Base-by-base conservation (phyloP, 495 filamentous ascomycete species). In the Hypoxylon intermedium region DNA sequence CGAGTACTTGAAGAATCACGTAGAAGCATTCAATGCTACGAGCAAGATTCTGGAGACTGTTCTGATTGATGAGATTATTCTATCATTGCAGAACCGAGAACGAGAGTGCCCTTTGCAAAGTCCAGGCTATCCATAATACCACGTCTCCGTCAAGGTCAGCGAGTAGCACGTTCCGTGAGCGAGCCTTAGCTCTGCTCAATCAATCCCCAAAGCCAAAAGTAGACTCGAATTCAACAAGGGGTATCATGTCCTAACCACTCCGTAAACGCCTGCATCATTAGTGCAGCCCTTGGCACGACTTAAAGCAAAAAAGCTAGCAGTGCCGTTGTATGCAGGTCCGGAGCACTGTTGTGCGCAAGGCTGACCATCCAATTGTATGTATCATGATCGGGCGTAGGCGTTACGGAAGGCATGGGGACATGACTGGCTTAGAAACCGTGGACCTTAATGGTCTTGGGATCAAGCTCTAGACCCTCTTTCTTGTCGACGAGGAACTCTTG, bases 401-500 rank as follows among this genome's bases (percentile, higher is more conserved):
- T 56, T 63, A 65, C 64, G 57, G 60, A 64, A 60, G 63, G 57
- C 58, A 49, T 48, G 55, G 19, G 51, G 65, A 70, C 77, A 75
- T 72, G 65, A 40, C 48, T 46, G 61, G 74, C 73, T 83, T 88
- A 91, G 83, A 90, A 90, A 76, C 88, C 88, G 79, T 91, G 88
- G 83, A 91, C 85, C 87, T 98, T 97, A 81, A 98, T 97, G 80
- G 89, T 96, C 87, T 97, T 96, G 70, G 87, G 84, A 82, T 96
- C 90, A 67, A 96, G 83, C 74, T 88, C 90, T 58, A 97, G 80
- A 60, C 95, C 94, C 70, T 91, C 89, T 74, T 93, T 91, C 83
- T 96, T 92, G 79, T 96, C 89, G 79, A 86, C 87, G 79, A 98
- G 86, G 81, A 98, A 98, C 72, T 98, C 92, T 77, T 93, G 90